A percentile compares a stretch with the other conserved stretches of the same genome.
These are phyloP conservation scores for Metahyphopichia silvanorum DNA, from an alignment of 805 yeast species.

Conservation along the genomic window DNA sequence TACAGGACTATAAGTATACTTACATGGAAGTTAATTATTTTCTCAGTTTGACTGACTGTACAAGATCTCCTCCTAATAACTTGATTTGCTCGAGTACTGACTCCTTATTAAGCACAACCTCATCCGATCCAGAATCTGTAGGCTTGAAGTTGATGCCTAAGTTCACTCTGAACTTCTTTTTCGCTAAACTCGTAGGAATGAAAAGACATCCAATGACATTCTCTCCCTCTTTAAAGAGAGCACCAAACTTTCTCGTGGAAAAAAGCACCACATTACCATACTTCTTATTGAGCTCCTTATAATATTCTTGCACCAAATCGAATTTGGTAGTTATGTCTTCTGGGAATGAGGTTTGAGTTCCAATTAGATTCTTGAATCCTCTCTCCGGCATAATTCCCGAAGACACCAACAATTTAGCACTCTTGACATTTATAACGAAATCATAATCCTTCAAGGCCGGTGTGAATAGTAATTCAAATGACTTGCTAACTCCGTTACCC, in stretches of 20 bases:
- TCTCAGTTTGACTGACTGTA: conserved; percentile 36
- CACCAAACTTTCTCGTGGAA: conserved; percentile 56
- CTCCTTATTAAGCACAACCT: conserved; percentile 62
- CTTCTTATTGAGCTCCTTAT: conserved; percentile 56
- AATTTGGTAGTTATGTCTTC: conserved; percentile 44
- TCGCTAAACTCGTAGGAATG: conserved; percentile 58
- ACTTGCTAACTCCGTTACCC: conserved; percentile 36
- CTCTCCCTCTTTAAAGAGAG: conserved; percentile 51
- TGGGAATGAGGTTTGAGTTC: conserved; percentile 40
- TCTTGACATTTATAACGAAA: conserved; percentile 61
- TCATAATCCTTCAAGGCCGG: conserved; percentile 87
- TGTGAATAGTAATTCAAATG: conserved; percentile 58
- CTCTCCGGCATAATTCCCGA: conserved; percentile 56
- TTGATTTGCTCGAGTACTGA: conserved; percentile 73
- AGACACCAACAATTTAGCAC: conserved; percentile 39
- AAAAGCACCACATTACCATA: conserved; percentile 69
- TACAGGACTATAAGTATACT: no score
- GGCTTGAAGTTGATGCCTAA: conserved; percentile 74
- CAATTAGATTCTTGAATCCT: conserved; percentile 60
- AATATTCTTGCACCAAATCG: conserved; percentile 62
- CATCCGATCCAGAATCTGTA: conserved; percentile 39
- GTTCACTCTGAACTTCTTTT: conserved; percentile 74
- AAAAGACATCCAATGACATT: conserved; percentile 79
- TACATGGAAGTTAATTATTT: conserved; percentile 5
- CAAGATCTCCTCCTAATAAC: conserved; percentile 64